Evolutionary conservation across 192 early-diverging fungal species (phyloP), one percentile per base, ranked within the genome.

Genomic region (Coemansia sp.): DNA sequence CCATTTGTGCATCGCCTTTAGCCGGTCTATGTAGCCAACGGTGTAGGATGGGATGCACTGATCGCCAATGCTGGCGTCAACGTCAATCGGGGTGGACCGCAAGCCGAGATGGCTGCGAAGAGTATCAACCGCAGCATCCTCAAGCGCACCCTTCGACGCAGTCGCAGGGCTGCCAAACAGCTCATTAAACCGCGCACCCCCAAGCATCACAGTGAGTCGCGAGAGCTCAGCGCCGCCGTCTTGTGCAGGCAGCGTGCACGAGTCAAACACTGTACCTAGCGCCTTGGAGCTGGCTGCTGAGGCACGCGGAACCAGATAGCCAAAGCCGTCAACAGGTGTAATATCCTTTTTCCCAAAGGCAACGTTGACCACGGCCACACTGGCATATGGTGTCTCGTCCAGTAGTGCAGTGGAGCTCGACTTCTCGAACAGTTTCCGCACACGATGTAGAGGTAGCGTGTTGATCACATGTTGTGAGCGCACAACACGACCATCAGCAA

Each of bases 21-120:
- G 71, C 26, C 88, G 71, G 32, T 86, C 79, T 22, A 85, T 56
- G 60, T 98, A 94, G 0, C 94, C 94, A 1, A 96, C 91, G 1
- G 80, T 67, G 60, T 96, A 96, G 53, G 95, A 90, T 2, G 96
- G 93, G 58, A 98, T 94, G 64, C 96, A 98, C 16, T 88, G 67
- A 6, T 60, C 50, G 19, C 91, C 85, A 41, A 98, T 56, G 30
- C 83, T 73, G 1, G 85, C 88, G 27, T 79, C 71, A 10, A 68
- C 67, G 38, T 84, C 80, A 4, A 78, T 65, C 5, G 88, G 87
- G 3, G 58, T 27, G 0, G 58, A 60, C 5, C 69, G 65, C 5
- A 92, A 85, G 12, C 87, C 84, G 8, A 94, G 82, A 31, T 88
- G 85, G 9, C 64, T 64, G 48, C 81, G 64, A 16, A 95, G 66